phyloP scores from a whole-genome alignment of 768 basidiomycete genomes.

The Termitomyces sp. region DNA sequence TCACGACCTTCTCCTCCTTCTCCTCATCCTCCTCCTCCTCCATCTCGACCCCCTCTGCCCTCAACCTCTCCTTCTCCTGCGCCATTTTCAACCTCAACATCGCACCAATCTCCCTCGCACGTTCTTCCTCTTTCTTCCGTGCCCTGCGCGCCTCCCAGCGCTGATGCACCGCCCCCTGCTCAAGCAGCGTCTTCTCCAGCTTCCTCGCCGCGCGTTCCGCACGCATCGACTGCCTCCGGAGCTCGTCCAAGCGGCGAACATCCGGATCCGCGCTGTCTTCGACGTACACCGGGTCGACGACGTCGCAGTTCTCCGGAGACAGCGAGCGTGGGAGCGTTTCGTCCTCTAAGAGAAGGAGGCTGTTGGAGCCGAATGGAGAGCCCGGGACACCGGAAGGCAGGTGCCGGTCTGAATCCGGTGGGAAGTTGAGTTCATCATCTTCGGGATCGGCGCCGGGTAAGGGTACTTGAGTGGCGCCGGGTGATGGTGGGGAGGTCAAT shows the following conservation, averaged over 20 bases:
- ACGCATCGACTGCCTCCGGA: conserved; percentile 27
- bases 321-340: conserved; percentile 35
- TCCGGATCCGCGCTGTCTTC: conserved; percentile 32
- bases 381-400: neutral
- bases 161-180: conserved; percentile 30
- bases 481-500: conserved; percentile 17
- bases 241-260: conserved; percentile 31
- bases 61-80: conserved; percentile 2
- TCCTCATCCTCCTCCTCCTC: neutral
- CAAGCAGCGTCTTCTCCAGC: conserved; percentile 20
- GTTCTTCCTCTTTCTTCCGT: conserved; percentile 49
- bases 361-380: conserved; percentile 9
- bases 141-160: conserved; percentile 35
- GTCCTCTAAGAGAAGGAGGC: conserved; percentile 35
- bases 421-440: conserved; percentile 23
- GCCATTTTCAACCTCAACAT: conserved; percentile 52
- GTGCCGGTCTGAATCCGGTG: neutral
- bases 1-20: neutral
- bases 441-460: conserved; percentile 29
- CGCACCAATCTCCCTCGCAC: conserved; percentile 48
- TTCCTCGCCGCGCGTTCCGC: conserved; percentile 17
- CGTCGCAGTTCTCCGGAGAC: conserved; percentile 35
- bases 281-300: conserved; percentile 27
- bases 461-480: conserved; percentile 19
- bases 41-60: neutral